Evolutionary conservation across 495 filamentous ascomycete species (phyloP).

Genomic region (Hyaloscypha hepaticicola): DNA sequence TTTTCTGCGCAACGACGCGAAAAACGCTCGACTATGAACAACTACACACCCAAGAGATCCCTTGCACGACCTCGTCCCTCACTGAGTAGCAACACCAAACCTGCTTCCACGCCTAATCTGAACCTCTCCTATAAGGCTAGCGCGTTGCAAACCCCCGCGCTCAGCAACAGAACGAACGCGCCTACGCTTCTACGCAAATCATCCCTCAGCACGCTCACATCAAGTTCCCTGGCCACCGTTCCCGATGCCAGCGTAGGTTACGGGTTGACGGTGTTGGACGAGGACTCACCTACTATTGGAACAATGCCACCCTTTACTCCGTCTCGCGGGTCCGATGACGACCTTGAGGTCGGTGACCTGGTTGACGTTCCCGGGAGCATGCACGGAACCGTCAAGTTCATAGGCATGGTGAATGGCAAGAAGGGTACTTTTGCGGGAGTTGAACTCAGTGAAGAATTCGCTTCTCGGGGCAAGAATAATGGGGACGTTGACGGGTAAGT

Average conservation of each 20-base stretch:
- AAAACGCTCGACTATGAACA: conserved; percentile 3
- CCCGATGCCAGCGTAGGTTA: conserved; percentile 61
- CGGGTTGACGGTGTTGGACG: conserved; percentile 52
- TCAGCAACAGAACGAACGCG: conserved; percentile 41
- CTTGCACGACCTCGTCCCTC: conserved; percentile 43
- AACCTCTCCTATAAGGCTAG: conserved; percentile 46
- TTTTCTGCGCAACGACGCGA: not conserved
- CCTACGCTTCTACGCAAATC: conserved; percentile 66
- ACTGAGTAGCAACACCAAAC: conserved; percentile 46
- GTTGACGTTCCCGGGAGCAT: conserved; percentile 96
- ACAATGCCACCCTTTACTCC: conserved; percentile 38
- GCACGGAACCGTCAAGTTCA: conserved; percentile 84
- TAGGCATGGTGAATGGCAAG: conserved; percentile 85
- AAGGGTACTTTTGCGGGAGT: conserved; percentile 93
- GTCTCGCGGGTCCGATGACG: conserved; percentile 40
- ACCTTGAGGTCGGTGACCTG: conserved; percentile 77
- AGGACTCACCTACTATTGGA: conserved; percentile 40
- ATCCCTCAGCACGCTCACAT: conserved; percentile 63
- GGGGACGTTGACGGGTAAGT: conserved; percentile 94
- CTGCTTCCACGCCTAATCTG: conserved; percentile 60
- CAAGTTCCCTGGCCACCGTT: conserved; percentile 55
- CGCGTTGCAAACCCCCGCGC: conserved; percentile 30
- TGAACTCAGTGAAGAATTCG: conserved; percentile 79
- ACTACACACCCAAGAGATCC: conserved; percentile 43
- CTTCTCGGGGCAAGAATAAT: conserved; percentile 86